These are phyloP conservation scores for Solanum clarkiae DNA, from an alignment of 257 asterid genomes.

Conservation along the genomic window DNA sequence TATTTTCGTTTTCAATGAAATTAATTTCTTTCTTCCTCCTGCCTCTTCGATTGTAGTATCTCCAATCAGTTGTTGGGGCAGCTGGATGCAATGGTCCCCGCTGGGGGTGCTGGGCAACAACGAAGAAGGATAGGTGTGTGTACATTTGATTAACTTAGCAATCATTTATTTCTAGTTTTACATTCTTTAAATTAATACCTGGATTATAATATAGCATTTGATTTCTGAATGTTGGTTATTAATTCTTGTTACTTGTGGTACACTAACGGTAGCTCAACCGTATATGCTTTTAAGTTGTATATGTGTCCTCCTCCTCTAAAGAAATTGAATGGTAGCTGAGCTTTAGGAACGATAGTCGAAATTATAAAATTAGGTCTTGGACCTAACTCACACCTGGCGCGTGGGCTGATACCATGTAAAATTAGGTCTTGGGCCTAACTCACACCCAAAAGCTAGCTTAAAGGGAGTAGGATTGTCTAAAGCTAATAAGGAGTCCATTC, in stretches of 20 bases:
- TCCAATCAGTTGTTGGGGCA: conserved; percentile 64
- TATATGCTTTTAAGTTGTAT: neutral
- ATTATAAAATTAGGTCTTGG: no score
- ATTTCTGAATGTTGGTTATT: neutral
- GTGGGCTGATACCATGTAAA: no score
- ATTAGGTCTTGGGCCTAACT: no score
- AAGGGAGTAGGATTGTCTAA: no score
- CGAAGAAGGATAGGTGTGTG: conserved; percentile 80
- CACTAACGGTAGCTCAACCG: neutral
- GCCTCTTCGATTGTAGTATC: conserved; percentile 32
- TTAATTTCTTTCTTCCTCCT: neutral
- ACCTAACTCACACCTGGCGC: no score
- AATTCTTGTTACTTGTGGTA: neutral
- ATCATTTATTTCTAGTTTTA: neutral
- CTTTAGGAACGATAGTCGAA: neutral
- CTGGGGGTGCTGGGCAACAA: conserved; percentile 75
- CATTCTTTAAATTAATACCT: neutral
- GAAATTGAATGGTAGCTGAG: neutral
- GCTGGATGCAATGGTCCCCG: conserved; percentile 64
- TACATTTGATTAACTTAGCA: neutral
- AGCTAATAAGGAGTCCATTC: no score
- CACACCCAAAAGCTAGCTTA: no score
- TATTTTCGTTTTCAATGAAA: neutral
- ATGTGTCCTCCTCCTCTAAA: neutral
- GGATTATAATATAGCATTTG: neutral